These are phyloP conservation scores for Salvia splendens DNA, from an alignment of 257 asterid genomes.

Conservation along the genomic window DNA sequence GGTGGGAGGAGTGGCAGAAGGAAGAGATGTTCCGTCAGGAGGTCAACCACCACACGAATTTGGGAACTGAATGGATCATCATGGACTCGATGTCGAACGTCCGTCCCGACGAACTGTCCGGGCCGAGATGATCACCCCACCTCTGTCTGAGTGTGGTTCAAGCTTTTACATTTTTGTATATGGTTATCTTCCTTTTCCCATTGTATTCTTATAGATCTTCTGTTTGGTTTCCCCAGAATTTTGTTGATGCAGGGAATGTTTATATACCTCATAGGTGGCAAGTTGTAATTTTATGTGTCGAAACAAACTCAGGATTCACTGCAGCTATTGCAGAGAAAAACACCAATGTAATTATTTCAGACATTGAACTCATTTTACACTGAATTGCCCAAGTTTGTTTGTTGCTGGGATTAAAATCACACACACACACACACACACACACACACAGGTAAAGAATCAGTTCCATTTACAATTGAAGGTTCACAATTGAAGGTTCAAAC, in stretches of 20 bases:
- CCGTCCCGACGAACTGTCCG: constrained; percentile 78
- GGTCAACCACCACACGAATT: constrained; percentile 43
- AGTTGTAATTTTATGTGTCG: constrained; percentile 20
- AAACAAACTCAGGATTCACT: neutral
- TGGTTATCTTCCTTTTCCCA: constrained; percentile 14
- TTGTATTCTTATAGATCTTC: constrained; percentile 9
- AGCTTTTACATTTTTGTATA: constrained; percentile 32
- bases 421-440: neutral
- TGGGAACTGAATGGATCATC: constrained; percentile 62
- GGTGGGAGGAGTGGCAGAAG: constrained; percentile 98
- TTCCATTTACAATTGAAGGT: neutral
- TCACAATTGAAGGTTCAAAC: neutral
- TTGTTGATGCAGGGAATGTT: constrained; percentile 25
- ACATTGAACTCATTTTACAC: neutral
- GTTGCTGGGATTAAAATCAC: neutral
- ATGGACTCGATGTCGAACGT: constrained; percentile 66
- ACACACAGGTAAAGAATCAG: neutral
- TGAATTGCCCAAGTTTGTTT: constrained; percentile 14
- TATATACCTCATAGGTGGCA: constrained; percentile 27
- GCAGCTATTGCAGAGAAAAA: constrained; percentile 21
- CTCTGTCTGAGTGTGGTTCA: constrained; percentile 1
- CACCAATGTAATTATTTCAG: constrained; percentile 17
- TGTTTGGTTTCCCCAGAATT: constrained; percentile 21
- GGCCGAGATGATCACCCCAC: constrained; percentile 60
- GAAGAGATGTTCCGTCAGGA: constrained; percentile 83